A percentile compares a stretch with the other conserved stretches of the same genome.
Evolutionary conservation across 202 grass and related monocot species (phyloP).

Genomic region (Panicum hallii): DNA sequence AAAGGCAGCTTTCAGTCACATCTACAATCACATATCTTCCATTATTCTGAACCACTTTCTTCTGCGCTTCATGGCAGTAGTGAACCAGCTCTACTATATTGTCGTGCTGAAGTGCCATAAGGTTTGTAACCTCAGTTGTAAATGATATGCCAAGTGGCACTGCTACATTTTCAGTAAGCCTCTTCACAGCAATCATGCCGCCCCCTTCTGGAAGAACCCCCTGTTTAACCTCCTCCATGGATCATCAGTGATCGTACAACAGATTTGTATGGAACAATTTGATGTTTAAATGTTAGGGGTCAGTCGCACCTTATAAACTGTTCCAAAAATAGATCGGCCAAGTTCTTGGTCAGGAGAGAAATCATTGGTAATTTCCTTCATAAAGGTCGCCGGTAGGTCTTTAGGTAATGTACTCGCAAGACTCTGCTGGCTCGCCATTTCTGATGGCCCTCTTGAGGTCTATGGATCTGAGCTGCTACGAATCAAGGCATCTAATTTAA

Average conservation of each 20-base stretch:
- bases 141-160: background rate
- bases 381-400: background rate
- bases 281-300: background rate
- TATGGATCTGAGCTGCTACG: background rate
- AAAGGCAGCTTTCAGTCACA: slow-evolving; percentile 5
- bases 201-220: background rate
- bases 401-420: background rate
- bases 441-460: background rate
- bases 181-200: slow-evolving; percentile 11
- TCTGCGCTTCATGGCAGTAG: slow-evolving; percentile 14
- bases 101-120: background rate
- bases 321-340: slow-evolving; percentile 9
- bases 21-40: slow-evolving; percentile 28
- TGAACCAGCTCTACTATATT: slow-evolving; percentile 14
- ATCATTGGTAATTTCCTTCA: slow-evolving; percentile 1
- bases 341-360: background rate
- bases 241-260: background rate
- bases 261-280: background rate
- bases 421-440: slow-evolving; percentile 1
- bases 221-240: background rate
- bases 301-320: background rate
- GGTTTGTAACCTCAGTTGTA: slow-evolving; percentile 15
- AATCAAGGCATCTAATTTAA: too few relatives aligned
- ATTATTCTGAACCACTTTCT: slow-evolving; percentile 20
- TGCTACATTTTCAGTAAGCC: background rate